phyloP scores from a whole-genome alignment of 306 rosid genomes.

The Styphnolobium japonicum region DNA sequence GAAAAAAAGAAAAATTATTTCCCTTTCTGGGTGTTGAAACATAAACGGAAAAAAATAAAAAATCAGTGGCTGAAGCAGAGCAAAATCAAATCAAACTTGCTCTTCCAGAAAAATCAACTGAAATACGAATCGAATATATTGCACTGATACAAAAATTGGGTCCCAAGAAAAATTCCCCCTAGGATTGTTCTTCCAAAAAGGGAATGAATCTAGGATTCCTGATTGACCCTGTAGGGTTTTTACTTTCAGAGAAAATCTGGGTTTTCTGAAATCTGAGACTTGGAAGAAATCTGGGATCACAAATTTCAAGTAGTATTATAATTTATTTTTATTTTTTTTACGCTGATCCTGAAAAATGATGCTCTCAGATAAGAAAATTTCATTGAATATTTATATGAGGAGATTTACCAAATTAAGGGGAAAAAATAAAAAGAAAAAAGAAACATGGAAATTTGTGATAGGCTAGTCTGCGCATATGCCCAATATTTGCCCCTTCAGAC shows the following conservation, averaged over 20 bases:
- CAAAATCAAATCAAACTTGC: conserved; percentile 27
- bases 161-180: conserved; percentile 2
- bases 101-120: conserved; percentile 6
- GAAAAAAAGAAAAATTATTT: background rate
- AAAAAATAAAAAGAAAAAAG: background rate
- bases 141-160: background rate
- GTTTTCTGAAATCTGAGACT: conserved; percentile 38
- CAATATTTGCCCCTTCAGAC: background rate
- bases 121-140: background rate
- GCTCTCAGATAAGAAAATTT: conserved; percentile 27
- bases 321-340: background rate
- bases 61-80: conserved; percentile 14
- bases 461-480: conserved; percentile 24
- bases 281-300: conserved; percentile 56
- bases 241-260: conserved; percentile 39
- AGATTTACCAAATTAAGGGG: background rate
- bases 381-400: conserved; percentile 35
- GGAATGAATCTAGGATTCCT: conserved; percentile 32
- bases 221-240: conserved; percentile 33
- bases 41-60: background rate
- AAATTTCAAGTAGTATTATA: background rate
- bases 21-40: background rate
- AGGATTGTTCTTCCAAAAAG: background rate
- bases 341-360: conserved; percentile 32
- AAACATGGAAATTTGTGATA: conserved; percentile 21